phyloP scores from a whole-genome alignment of 2,329 filamentous ascomycete species.

The Canariomyces notabilis region DNA sequence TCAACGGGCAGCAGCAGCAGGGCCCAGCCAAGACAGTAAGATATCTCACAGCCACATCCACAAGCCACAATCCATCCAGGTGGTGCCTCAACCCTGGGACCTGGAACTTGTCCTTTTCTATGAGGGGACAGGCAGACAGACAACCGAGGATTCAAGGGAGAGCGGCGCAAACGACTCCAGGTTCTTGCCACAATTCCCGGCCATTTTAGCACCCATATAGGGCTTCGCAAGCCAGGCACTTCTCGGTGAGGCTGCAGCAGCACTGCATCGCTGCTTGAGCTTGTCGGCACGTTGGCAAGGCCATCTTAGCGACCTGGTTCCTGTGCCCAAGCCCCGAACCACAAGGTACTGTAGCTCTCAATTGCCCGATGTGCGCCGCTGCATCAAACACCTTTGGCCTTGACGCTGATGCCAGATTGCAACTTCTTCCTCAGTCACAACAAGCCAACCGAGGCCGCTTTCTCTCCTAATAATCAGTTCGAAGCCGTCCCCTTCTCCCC shows the following conservation, averaged over 20 bases:
- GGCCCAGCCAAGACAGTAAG: constrained; percentile 3
- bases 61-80: constrained; percentile 11
- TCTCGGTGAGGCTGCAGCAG: not conserved
- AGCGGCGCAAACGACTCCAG: constrained; percentile 9
- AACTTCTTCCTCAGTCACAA: not conserved
- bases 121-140: constrained; percentile 24
- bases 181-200: constrained; percentile 6
- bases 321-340: not conserved
- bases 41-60: constrained; percentile 14
- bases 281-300: not conserved
- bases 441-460: not conserved
- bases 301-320: no score
- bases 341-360: not conserved
- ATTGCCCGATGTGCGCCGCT: constrained; percentile 11
- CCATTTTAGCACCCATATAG: constrained; percentile 9
- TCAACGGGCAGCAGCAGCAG: no score
- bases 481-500: not conserved
- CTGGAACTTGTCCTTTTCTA: constrained; percentile 28
- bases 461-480: not conserved
- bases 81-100: constrained; percentile 11
- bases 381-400: not conserved
- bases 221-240: not conserved
- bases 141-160: constrained; percentile 10
- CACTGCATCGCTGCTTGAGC: constrained; percentile 1
- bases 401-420: constrained; percentile 20